These are phyloP conservation scores for Mollisia scopiformis DNA, from an alignment of 2,329 filamentous ascomycete species.

Conservation along the genomic window DNA sequence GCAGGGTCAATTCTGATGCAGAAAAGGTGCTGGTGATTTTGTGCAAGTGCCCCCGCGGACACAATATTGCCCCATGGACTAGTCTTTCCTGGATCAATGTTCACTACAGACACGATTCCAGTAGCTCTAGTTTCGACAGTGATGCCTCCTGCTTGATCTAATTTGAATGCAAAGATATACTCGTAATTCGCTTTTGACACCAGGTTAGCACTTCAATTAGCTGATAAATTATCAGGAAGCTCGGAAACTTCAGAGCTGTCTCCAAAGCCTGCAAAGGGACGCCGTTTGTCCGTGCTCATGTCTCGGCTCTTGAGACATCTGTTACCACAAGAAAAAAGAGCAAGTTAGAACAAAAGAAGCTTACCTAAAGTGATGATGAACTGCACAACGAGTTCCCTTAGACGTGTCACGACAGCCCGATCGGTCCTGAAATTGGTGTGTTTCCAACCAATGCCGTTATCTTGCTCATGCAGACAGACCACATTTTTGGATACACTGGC, in stretches of 20 bases:
- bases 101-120: constrained; percentile 59
- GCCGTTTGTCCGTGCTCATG: too few species aligned
- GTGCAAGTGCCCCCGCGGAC: constrained; percentile 58
- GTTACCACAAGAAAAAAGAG: too few species aligned
- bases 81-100: constrained; percentile 57
- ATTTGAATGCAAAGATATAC: constrained; percentile 66
- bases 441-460: constrained; percentile 70
- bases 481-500: constrained; percentile 59
- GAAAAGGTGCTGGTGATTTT: constrained; percentile 61
- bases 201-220: too few species aligned
- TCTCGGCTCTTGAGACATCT: too few species aligned
- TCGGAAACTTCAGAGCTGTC: too few species aligned
- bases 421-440: constrained; percentile 70
- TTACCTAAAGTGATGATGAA: constrained; percentile 69
- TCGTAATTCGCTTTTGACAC: constrained; percentile 77
- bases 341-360: too few species aligned
- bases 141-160: constrained; percentile 65
- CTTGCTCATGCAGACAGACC: constrained; percentile 70
- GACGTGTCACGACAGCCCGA: constrained; percentile 61
- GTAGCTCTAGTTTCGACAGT: constrained; percentile 65
- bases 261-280: too few species aligned
- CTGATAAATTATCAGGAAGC: too few species aligned
- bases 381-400: constrained; percentile 66
- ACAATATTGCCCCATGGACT: constrained; percentile 63
- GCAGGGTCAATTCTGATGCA: constrained; percentile 57